Percentiles rank a stretch among this genome's conserved stretches.
Conservation (phyloP, 352 stramenopile species). For the Labyrinthula sp. region DNA sequence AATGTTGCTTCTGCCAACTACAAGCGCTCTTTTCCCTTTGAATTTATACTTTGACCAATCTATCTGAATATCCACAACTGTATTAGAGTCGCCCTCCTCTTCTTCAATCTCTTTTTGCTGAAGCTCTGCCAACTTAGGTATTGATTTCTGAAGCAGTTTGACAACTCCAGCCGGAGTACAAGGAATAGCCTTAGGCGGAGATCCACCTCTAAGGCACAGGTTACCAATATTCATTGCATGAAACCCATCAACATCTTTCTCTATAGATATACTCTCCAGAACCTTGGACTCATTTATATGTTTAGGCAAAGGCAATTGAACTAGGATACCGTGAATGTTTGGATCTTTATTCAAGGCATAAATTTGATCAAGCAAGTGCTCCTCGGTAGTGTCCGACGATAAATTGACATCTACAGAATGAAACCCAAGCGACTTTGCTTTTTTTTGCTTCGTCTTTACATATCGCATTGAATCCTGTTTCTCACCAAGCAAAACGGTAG, state of each 20-base stretch:
- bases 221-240: conserved; percentile 85
- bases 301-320: conserved; percentile 69
- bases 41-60: no score
- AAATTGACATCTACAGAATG: conserved; percentile 52
- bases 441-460: conserved; percentile 95
- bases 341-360: conserved; percentile 34
- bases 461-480: conserved; percentile 84
- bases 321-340: conserved; percentile 27
- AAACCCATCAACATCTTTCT: conserved; percentile 96
- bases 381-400: conserved; percentile 42
- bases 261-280: conserved; percentile 64
- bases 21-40: conserved; percentile 74
- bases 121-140: conserved; percentile 2
- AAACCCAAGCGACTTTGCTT: conserved; percentile 76
- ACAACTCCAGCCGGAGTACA: conserved; percentile 61
- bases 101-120: no score
- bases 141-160: conserved; percentile 23
- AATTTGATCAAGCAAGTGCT: conserved; percentile 34
- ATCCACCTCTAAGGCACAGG: conserved; percentile 56
- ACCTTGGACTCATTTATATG: conserved; percentile 74
- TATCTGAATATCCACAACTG: no score
- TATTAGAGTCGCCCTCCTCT: no score
- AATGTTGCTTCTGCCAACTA: conserved; percentile 85
- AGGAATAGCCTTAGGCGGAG: conserved; percentile 56
- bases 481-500: conserved; percentile 82